Base-by-base conservation (phyloP, 2,329 filamentous ascomycete genomes). In the Ceratocystis eucalypticola region DNA sequence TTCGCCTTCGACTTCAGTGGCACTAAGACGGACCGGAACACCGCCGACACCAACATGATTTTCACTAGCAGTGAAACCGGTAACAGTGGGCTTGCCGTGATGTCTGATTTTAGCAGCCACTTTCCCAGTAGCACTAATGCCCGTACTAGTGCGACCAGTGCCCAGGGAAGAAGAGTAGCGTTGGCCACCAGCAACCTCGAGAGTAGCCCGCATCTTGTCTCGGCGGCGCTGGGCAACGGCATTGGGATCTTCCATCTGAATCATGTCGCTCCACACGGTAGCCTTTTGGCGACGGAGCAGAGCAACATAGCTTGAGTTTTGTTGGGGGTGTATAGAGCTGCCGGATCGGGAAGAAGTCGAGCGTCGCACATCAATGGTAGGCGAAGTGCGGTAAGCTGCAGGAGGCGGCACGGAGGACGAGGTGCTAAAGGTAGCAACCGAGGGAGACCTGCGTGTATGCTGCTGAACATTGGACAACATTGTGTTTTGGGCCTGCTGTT, bases 241-340 rank as follows among this genome's bases (percentile, higher is more conserved):
- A 63, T 91, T 84, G 0, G 93, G 90, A 74, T 99, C 94, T 76
- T 97, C 91, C 69, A 89, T 86, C 75, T 99, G 94, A 8, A 93
- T 84, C 65, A 92, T 88, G 74, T 97, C 94, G 78, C 92, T 96
- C 94, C 94, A 99, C 3, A 99, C 94, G 0, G 94, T 99, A 41
- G 91, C 94, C 75, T 97, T 97, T 77, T 99, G 94, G 75, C 92
- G 93, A 69, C 94, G 86, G 77, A 99, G 87, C n/a, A 96, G 82
- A 45, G 94, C 92, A 64, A 99, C 94, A 76, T 99, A 99, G 70
- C 91, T 87, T n/a, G 82, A 82, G 1, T 88, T 77, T 41, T 67
- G 69, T 83, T 65, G 61, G n/a, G 59, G 37, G 10, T 63, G 48
- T 62, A 65, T 68, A 82, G 17, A 79, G 61, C 78, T 79, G 69